phyloP scores from a whole-genome alignment of 805 yeast species.

The Millerozyma miso region DNA sequence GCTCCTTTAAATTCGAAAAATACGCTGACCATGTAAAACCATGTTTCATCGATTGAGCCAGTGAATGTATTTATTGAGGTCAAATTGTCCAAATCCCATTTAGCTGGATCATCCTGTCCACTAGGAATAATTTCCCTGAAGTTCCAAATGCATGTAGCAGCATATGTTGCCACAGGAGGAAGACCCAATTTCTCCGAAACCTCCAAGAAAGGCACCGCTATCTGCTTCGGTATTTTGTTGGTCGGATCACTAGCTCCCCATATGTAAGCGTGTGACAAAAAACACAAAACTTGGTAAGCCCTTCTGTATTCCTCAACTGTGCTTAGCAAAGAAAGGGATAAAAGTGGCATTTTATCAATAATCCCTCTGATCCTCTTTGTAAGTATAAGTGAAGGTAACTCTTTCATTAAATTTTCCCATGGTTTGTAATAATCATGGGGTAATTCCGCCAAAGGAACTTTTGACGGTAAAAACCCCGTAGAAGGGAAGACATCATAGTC shows the following conservation, averaged over 20 bases:
- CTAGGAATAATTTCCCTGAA: conserved; percentile 57
- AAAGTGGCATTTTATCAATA: conserved; percentile 61
- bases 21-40: conserved; percentile 90
- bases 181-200: conserved; percentile 59
- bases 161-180: conserved; percentile 86
- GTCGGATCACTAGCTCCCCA: conserved; percentile 72
- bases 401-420: conserved; percentile 71
- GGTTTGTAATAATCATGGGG: conserved; percentile 61
- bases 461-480: conserved; percentile 77
- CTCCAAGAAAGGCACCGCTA: conserved; percentile 67
- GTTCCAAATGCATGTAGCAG: conserved; percentile 87
- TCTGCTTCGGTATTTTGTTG: conserved; percentile 58
- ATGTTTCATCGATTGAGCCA: conserved; percentile 85
- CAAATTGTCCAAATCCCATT: conserved; percentile 60
- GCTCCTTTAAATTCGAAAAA: conserved; percentile 84
- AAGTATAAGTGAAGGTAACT: conserved; percentile 70
- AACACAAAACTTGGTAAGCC: conserved; percentile 76
- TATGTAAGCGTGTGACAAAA: conserved; percentile 81
- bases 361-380: conserved; percentile 55
- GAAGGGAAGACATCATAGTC: conserved; percentile 67
- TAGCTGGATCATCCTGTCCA: conserved; percentile 21
- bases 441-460: conserved; percentile 56
- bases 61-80: conserved; percentile 83
- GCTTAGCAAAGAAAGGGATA: conserved; percentile 44
- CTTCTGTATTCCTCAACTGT: conserved; percentile 59